These are phyloP conservation scores for Viridothelium virens DNA, from an alignment of 495 filamentous ascomycete species.

Conservation along the genomic window DNA sequence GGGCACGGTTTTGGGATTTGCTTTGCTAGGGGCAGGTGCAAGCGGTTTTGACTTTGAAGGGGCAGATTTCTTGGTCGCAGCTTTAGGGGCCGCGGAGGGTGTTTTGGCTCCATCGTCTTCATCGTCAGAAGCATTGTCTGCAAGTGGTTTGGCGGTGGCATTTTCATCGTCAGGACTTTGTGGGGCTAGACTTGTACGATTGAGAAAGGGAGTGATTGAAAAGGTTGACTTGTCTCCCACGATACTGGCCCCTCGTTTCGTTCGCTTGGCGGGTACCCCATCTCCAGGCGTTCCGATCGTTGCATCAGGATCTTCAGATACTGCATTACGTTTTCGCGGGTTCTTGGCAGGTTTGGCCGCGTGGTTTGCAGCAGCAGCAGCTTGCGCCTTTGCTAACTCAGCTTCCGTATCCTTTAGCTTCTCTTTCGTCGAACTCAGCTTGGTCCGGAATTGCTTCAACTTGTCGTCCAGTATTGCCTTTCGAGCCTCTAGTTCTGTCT, in stretches of 20 bases:
- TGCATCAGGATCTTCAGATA: slow-evolving; percentile 39
- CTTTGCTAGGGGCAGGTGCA: slow-evolving; percentile 33
- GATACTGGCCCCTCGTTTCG: slow-evolving; percentile 34
- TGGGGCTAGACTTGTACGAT: slow-evolving; percentile 56
- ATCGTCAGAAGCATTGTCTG: slow-evolving; percentile 21
- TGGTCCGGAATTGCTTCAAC: slow-evolving; percentile 57
- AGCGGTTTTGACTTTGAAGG: slow-evolving; percentile 18
- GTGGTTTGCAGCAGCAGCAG: slow-evolving; percentile 35
- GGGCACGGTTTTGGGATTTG: slow-evolving; percentile 30
- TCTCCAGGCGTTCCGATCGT: slow-evolving; percentile 63
- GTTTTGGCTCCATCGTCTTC: slow-evolving; percentile 19
- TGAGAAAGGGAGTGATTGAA: slow-evolving; percentile 87
- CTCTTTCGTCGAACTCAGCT: slow-evolving; percentile 58
- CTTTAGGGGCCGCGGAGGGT: slow-evolving; percentile 28
- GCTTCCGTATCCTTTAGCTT: slow-evolving; percentile 55
- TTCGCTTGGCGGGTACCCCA: slow-evolving; percentile 38
- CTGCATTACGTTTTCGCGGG: slow-evolving; percentile 42
- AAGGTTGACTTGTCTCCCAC: slow-evolving; percentile 81
- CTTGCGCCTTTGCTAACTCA: slow-evolving; percentile 41
- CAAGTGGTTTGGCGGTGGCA: slow-evolving; percentile 22
- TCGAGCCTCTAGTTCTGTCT: slow-evolving; percentile 46
- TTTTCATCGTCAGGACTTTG: slow-evolving; percentile 39
- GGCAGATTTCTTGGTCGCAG: slow-evolving; percentile 22
- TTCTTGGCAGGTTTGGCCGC: slow-evolving; percentile 24
- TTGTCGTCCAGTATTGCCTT: slow-evolving; percentile 56